Percentiles rank a stretch among this genome's conserved stretches.
Conservation (phyloP, 2,329 filamentous ascomycete species). For the Aspergillus brasiliensis region DNA sequence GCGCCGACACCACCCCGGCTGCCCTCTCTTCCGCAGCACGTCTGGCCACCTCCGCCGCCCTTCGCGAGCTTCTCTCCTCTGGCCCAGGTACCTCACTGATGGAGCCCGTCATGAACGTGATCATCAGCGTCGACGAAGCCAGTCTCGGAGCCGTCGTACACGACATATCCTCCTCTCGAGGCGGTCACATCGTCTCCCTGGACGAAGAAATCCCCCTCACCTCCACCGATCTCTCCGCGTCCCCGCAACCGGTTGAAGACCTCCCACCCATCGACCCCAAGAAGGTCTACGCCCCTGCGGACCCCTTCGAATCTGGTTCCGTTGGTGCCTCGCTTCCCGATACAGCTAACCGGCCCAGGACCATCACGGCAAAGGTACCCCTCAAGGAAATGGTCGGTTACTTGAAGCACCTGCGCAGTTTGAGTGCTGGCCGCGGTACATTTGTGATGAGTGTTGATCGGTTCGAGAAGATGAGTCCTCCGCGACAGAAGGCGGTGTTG, state of each 20-base stretch:
- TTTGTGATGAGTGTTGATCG: slow-evolving; percentile 74
- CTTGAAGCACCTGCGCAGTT: slow-evolving; percentile 80
- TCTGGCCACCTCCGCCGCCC: slow-evolving; percentile 68
- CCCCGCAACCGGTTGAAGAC: slow-evolving; percentile 29
- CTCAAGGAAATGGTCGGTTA: slow-evolving; percentile 97
- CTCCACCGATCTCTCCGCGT: slow-evolving; percentile 28
- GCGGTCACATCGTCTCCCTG: slow-evolving; percentile 73
- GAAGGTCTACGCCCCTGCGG: slow-evolving; percentile 82
- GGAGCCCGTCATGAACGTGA: slow-evolving; percentile 90
- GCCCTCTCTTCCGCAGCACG: slow-evolving; percentile 68
- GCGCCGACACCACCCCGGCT: slow-evolving; percentile 66
- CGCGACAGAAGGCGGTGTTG: slow-evolving; percentile 61
- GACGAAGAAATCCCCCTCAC: slow-evolving; percentile 51
- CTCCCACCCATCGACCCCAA: slow-evolving; percentile 63
- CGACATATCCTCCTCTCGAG: slow-evolving; percentile 73
- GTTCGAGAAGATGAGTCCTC: slow-evolving; percentile 67
- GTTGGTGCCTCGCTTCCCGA: slow-evolving; percentile 27
- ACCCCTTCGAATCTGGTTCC: slow-evolving; percentile 64
- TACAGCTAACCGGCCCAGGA: slow-evolving; percentile 51
- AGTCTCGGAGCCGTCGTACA: slow-evolving; percentile 81
- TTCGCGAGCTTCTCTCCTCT: slow-evolving; percentile 56
- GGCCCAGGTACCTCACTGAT: slow-evolving; percentile 66
- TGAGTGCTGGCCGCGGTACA: slow-evolving; percentile 81
- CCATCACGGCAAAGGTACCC: slow-evolving; percentile 84
- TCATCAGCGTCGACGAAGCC: slow-evolving; percentile 81